Conservation (phyloP, 2,329 filamentous ascomycete species). For the Cercospora sesami region DNA sequence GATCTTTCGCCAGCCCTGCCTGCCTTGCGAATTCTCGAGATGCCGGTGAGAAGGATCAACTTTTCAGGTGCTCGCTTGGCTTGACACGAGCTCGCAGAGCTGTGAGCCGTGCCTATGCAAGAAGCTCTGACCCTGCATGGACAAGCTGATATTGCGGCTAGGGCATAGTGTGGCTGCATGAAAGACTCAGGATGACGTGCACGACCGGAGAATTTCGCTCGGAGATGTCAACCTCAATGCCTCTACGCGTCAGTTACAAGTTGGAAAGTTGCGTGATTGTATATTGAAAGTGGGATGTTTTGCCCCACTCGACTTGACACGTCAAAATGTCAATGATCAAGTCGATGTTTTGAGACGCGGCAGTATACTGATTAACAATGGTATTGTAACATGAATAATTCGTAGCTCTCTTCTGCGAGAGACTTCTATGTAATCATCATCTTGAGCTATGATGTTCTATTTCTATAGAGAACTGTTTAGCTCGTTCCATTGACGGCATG, state of each 20-base stretch:
- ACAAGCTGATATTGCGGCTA: neutral
- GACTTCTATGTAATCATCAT: neutral
- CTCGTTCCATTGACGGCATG: slow-evolving; percentile 24
- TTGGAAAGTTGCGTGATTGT: neutral
- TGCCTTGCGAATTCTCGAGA: neutral
- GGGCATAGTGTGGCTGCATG: neutral
- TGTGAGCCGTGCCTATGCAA: neutral
- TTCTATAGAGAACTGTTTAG: slow-evolving; percentile 9
- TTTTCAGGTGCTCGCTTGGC: neutral
- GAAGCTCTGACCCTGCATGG: slow-evolving; percentile 7
- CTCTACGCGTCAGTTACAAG: neutral
- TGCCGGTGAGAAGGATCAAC: neutral
- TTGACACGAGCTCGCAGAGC: neutral
- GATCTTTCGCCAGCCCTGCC: neutral
- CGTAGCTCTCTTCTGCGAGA: slow-evolving; percentile 4
- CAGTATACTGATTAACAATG: neutral
- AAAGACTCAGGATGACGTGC: slow-evolving; percentile 16
- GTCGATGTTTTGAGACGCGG: neutral
- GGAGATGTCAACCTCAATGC: neutral
- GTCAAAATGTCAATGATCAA: neutral
- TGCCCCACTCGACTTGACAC: neutral
- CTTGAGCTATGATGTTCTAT: neutral
- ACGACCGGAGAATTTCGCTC: slow-evolving; percentile 9
- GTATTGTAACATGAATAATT: neutral
- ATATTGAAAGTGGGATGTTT: neutral